These are phyloP conservation scores for Penicillium cosmopolitanum DNA, from an alignment of 495 filamentous ascomycete genomes.

Conservation along the genomic window DNA sequence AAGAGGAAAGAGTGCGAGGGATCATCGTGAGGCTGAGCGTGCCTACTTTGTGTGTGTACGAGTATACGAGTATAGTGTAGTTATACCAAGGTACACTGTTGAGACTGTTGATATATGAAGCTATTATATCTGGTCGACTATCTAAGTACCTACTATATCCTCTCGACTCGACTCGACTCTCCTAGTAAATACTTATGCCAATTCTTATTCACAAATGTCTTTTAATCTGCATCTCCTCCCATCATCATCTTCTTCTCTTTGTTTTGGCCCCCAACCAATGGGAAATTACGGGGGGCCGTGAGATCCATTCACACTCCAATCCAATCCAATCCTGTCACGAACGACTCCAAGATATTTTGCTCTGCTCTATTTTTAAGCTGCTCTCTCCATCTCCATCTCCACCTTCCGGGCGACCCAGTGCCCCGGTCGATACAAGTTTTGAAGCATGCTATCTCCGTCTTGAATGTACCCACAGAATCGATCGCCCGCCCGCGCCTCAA, in stretches of 20 bases:
- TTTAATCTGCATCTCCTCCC: no score
- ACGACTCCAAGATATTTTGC: no score
- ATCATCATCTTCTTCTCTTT: background rate
- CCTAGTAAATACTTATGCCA: no score
- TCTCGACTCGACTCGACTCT: no score
- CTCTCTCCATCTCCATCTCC: slow-evolving; percentile 7
- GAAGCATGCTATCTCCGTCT: slow-evolving; percentile 81
- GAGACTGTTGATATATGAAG: no score
- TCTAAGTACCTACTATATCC: no score
- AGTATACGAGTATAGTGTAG: no score
- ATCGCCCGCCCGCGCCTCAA: slow-evolving; percentile 57
- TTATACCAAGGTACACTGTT: no score
- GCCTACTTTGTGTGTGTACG: no score
- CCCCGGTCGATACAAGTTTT: slow-evolving; percentile 74
- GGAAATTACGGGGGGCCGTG: slow-evolving; percentile 8
- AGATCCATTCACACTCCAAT: background rate
- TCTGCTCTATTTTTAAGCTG: slow-evolving; percentile 2
- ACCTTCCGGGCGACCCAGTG: slow-evolving; percentile 84
- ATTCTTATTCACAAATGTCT: no score
- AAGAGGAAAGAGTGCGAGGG: background rate
- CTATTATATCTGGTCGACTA: no score
- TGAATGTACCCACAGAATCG: slow-evolving; percentile 79
- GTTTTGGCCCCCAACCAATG: slow-evolving; percentile 16
- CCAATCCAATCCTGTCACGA: background rate
- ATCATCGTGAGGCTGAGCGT: no score